A percentile compares a stretch with the other conserved stretches of the same genome.
phyloP scores from a whole-genome alignment of 306 rosid species.

The Trifolium subterraneum region DNA sequence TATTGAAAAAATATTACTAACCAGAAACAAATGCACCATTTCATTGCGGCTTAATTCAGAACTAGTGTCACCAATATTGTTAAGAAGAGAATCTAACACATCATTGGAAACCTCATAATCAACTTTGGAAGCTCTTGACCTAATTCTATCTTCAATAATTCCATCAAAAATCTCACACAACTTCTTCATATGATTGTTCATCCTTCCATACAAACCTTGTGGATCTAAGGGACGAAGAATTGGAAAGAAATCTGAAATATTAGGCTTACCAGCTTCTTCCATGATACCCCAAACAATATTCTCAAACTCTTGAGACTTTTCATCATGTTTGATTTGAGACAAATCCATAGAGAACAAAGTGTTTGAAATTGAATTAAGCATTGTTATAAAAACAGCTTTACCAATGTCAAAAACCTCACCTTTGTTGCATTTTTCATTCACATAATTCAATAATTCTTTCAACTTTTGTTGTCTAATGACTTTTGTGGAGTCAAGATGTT shows the following conservation, averaged over 20 bases:
- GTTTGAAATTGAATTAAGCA: slow-evolving; percentile 4
- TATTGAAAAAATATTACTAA: neutral
- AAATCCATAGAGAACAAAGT: slow-evolving; percentile 8
- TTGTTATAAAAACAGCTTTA: neutral
- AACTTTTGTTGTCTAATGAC: neutral
- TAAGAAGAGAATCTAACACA: slow-evolving; percentile 9
- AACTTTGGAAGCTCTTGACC: neutral
- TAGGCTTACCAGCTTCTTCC: neutral
- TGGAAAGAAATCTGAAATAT: slow-evolving; percentile 10
- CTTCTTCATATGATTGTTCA: neutral
- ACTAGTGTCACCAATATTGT: neutral
- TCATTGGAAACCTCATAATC: slow-evolving; percentile 1
- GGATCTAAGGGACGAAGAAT: neutral
- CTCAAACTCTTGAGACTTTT: slow-evolving; percentile 3
- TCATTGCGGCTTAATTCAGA: neutral
- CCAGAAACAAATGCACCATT: neutral
- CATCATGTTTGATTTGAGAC: neutral
- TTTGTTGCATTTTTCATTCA: neutral
- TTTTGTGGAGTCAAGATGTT: slow-evolving; percentile 1
- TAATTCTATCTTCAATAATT: neutral
- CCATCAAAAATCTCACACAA: neutral
- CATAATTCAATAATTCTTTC: neutral
- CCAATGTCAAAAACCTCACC: neutral
- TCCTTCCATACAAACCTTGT: neutral
- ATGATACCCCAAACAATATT: neutral